These are phyloP conservation scores for Ustilago nuda DNA, from an alignment of 1,284 basidiomycete genomes.

Conservation along the genomic window DNA sequence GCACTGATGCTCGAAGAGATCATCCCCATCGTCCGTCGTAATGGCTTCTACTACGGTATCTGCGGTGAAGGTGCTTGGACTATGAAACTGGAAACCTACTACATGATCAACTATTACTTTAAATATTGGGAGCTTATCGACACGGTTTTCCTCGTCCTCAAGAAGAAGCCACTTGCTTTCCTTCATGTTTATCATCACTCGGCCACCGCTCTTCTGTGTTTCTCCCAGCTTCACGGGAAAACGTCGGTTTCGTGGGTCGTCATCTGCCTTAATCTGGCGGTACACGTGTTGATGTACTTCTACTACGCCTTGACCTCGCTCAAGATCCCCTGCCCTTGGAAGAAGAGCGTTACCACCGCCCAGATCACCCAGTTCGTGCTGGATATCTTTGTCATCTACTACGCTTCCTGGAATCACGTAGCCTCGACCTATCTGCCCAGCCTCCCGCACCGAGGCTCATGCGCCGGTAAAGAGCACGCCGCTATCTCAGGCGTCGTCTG, in stretches of 20 bases:
- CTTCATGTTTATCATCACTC: conserved; percentile 99
- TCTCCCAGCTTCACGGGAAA: conserved; percentile 84
- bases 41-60: conserved; percentile 74
- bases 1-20: conserved; percentile 83
- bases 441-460: conserved; percentile 81
- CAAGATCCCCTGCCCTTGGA: conserved; percentile 75
- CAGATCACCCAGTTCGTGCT: conserved; percentile 77
- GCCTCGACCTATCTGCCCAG: conserved; percentile 71
- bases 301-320: conserved; percentile 66
- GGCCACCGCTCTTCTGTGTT: conserved; percentile 95
- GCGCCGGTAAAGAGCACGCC: conserved; percentile 87
- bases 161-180: conserved; percentile 95
- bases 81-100: conserved; percentile 74
- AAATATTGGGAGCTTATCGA: conserved; percentile 80
- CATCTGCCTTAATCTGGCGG: conserved; percentile 89
- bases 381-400: conserved; percentile 55
- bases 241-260: conserved; percentile 91
- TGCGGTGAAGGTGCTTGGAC: conserved; percentile 86
- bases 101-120: conserved; percentile 90
- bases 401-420: conserved; percentile 51
- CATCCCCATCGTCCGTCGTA: conserved; percentile 48
- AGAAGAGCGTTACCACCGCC: conserved; percentile 93
- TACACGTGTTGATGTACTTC: conserved; percentile 93
- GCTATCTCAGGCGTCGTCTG: conserved; percentile 89
- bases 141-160: conserved; percentile 95